Percentiles rank a stretch among this genome's conserved stretches.
These are phyloP conservation scores for Diaporthe sp. DNA, from an alignment of 2,329 filamentous ascomycete genomes.

Conservation along the genomic window DNA sequence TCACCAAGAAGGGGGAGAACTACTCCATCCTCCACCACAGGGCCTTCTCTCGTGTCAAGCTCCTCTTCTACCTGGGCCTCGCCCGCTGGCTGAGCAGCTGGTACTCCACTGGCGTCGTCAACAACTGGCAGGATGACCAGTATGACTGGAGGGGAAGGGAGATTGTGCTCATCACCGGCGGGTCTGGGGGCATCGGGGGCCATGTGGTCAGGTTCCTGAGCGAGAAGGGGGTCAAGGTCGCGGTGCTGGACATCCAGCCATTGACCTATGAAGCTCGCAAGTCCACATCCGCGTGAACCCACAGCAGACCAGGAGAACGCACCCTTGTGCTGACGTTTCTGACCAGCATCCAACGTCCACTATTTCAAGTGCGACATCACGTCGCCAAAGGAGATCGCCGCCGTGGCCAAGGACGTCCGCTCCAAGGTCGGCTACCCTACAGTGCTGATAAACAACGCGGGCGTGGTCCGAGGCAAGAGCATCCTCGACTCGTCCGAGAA, in stretches of 20 bases:
- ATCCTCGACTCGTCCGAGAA: slow-evolving; percentile 68
- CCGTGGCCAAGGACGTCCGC: slow-evolving; percentile 63
- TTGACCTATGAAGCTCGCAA: slow-evolving; percentile 63
- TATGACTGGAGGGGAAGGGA: slow-evolving; percentile 75
- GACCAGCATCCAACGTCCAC: slow-evolving; percentile 62
- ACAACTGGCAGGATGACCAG: slow-evolving; percentile 61
- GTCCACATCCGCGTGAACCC: slow-evolving; percentile 34
- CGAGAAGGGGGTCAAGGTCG: slow-evolving; percentile 72
- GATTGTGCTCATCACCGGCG: slow-evolving; percentile 79
- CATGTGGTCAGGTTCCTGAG: slow-evolving; percentile 73
- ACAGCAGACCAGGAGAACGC: too few species aligned
- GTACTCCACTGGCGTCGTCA: slow-evolving; percentile 59
- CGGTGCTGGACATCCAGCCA: slow-evolving; percentile 76
- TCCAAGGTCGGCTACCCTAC: slow-evolving; percentile 71
- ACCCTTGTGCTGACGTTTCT: neutral
- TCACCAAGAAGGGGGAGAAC: slow-evolving; percentile 70
- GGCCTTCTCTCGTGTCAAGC: slow-evolving; percentile 62
- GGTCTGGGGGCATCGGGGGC: slow-evolving; percentile 78
- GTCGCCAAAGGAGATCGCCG: slow-evolving; percentile 62
- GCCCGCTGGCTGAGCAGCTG: slow-evolving; percentile 58
- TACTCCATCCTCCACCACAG: slow-evolving; percentile 63
- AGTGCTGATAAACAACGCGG: slow-evolving; percentile 79
- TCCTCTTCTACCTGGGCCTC: slow-evolving; percentile 63
- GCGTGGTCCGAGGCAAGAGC: slow-evolving; percentile 69
- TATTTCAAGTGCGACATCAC: slow-evolving; percentile 79